A percentile compares a stretch with the other conserved stretches of the same genome.
Evolutionary conservation across 345 rosid species (phyloP).

Genomic region (Salix viminalis): DNA sequence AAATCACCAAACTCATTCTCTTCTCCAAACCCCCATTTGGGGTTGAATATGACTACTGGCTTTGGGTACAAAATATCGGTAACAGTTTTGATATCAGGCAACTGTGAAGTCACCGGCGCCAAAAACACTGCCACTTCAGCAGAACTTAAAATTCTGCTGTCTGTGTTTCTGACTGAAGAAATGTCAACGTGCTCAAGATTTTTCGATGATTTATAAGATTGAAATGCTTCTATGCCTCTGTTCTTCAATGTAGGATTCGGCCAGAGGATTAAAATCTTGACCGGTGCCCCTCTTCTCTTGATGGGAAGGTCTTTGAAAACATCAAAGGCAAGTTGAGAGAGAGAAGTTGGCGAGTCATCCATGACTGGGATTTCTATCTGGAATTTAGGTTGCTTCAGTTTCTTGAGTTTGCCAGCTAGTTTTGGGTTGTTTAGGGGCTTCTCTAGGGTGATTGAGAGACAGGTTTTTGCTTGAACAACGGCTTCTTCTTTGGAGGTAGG

Average conservation of each 20-base stretch:
- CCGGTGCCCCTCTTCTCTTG: slow-evolving; percentile 51
- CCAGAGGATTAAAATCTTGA: slow-evolving; percentile 55
- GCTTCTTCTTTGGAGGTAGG: slow-evolving; percentile 78
- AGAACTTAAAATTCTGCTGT: slow-evolving; percentile 29
- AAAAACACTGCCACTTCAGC: slow-evolving; percentile 63
- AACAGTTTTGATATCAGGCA: slow-evolving; percentile 31
- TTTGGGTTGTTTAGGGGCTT: slow-evolving; percentile 79
- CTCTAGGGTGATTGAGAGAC: slow-evolving; percentile 57
- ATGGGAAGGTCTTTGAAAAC: slow-evolving; percentile 50
- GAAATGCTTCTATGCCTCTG: slow-evolving; percentile 39
- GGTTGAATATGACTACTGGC: slow-evolving; percentile 75
- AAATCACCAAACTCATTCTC: slow-evolving; percentile 52
- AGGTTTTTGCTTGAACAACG: slow-evolving; percentile 69
- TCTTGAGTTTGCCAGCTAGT: slow-evolving; percentile 64
- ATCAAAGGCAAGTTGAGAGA: slow-evolving; percentile 50
- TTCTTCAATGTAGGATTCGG: slow-evolving; percentile 32
- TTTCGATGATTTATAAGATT: slow-evolving; percentile 19
- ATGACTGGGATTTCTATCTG: slow-evolving; percentile 68
- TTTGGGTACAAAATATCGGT: slow-evolving; percentile 45
- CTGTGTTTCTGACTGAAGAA: slow-evolving; percentile 23
- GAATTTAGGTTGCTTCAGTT: slow-evolving; percentile 65
- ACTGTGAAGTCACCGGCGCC: slow-evolving; percentile 56
- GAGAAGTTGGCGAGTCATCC: slow-evolving; percentile 60
- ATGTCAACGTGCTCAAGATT: slow-evolving; percentile 40
- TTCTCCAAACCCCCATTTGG: slow-evolving; percentile 67